Evolutionary conservation across 2,329 filamentous ascomycete species (phyloP).

Genomic region (Phaeomoniella chlamydospora): DNA sequence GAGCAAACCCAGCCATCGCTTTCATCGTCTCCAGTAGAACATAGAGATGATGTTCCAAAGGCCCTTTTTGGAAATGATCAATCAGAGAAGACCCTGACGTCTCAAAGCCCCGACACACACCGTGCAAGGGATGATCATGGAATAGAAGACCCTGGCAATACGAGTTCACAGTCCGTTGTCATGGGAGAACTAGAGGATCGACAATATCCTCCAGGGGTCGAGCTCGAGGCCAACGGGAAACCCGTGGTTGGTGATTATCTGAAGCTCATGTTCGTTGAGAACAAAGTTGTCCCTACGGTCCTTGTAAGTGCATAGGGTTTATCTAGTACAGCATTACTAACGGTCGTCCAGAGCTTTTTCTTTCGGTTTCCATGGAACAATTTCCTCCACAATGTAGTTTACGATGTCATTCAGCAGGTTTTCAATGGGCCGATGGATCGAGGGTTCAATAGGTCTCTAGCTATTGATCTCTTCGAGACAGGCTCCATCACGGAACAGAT

Average conservation of each 20-base stretch:
- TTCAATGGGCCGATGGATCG: slow-evolving; percentile 98
- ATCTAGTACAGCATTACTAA: slow-evolving; percentile 3
- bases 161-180: not conserved
- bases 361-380: slow-evolving; percentile 99
- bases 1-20: slow-evolving; percentile 4
- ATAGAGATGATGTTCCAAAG: slow-evolving; percentile 53
- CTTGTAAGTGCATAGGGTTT: slow-evolving; percentile 45
- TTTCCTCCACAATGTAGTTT: slow-evolving; percentile 97
- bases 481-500: slow-evolving; percentile 84
- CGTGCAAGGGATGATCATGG: not conserved
- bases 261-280: slow-evolving; percentile 92
- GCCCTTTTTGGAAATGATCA: slow-evolving; percentile 38
- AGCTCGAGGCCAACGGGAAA: slow-evolving; percentile 45
- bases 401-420: slow-evolving; percentile 96
- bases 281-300: slow-evolving; percentile 89
- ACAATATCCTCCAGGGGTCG: slow-evolving; percentile 26
- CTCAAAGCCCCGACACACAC: slow-evolving; percentile 10
- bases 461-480: slow-evolving; percentile 83
- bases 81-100: slow-evolving; percentile 12
- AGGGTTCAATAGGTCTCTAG: slow-evolving; percentile 78
- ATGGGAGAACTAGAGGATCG: not conserved
- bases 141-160: not conserved
- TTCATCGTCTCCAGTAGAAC: slow-evolving; percentile 9
- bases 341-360: slow-evolving; percentile 66
- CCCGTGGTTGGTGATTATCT: slow-evolving; percentile 88